phyloP scores from a whole-genome alignment of 2,329 filamentous ascomycete genomes.

The Pseudogymnoascus sp. region DNA sequence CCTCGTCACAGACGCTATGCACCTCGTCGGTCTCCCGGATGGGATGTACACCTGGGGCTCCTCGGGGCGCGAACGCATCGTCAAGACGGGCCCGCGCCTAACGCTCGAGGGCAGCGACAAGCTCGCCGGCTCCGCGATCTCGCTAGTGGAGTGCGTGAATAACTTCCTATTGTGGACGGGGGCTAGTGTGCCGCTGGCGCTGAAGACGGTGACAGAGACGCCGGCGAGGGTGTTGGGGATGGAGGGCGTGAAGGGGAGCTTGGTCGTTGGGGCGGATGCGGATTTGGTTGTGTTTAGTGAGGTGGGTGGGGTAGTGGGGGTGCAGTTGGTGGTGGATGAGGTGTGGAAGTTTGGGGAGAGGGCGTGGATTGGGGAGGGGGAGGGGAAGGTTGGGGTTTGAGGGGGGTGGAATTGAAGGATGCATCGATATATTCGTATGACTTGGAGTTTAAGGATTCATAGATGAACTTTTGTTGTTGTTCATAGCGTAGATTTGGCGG shows the following conservation, averaged over 20 bases:
- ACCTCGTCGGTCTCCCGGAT: conserved; percentile 74
- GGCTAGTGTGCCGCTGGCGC: conserved; percentile 56
- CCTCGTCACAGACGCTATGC: conserved; percentile 89
- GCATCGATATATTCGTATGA: background rate
- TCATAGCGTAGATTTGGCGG: background rate
- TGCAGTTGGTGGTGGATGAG: conserved; percentile 57
- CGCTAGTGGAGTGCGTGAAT: conserved; percentile 72
- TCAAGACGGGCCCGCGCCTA: conserved; percentile 65
- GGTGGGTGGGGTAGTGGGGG: conserved; percentile 34
- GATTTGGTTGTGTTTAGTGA: conserved; percentile 63
- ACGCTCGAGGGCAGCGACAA: conserved; percentile 70
- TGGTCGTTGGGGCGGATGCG: conserved; percentile 56
- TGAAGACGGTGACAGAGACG: conserved; percentile 66
- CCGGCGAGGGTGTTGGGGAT: conserved; percentile 71
- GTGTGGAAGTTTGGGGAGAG: conserved; percentile 71
- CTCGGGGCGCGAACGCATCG: conserved; percentile 60
- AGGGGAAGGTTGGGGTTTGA: background rate
- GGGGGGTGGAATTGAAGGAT: background rate
- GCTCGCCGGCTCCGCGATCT: conserved; percentile 67
- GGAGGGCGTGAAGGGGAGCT: conserved; percentile 55
- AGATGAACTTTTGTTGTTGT: background rate
- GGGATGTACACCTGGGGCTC: conserved; percentile 67
- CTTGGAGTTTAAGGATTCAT: background rate
- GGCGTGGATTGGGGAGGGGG: conserved; percentile 29
- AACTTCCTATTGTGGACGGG: conserved; percentile 75